phyloP scores from a whole-genome alignment of 257 asterid species.

The Eustoma russellianum region DNA sequence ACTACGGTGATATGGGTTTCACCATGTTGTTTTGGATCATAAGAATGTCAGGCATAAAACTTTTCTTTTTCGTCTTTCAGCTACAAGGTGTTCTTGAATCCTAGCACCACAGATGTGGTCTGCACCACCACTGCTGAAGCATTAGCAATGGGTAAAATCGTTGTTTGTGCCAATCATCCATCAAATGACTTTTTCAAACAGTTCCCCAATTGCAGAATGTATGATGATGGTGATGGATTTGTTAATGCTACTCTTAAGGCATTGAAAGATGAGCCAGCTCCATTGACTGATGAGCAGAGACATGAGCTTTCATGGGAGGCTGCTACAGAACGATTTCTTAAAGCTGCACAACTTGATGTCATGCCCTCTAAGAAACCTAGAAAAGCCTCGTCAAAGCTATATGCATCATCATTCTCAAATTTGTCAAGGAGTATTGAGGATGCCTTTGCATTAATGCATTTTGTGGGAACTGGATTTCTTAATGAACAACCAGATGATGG shows the following conservation, averaged over 20 bases:
- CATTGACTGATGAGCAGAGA: constrained; percentile 55
- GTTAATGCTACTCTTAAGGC: constrained; percentile 67
- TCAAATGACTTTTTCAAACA: constrained; percentile 93
- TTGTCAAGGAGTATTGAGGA: constrained; percentile 61
- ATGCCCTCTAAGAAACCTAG: constrained; percentile 28
- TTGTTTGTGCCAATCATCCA: constrained; percentile 87
- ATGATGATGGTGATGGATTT: constrained; percentile 55
- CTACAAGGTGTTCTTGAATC: constrained; percentile 83
- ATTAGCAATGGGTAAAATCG: constrained; percentile 95
- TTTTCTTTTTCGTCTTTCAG: constrained; percentile 27
- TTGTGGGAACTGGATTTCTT: constrained; percentile 57
- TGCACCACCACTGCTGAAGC: constrained; percentile 99
- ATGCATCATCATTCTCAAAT: constrained; percentile 55
- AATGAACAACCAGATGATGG: constrained; percentile 71
- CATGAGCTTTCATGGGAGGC: constrained; percentile 97
- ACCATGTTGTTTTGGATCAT: neutral
- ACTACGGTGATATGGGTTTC: neutral
- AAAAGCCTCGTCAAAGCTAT: constrained; percentile 32
- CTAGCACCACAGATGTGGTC: constrained; percentile 97
- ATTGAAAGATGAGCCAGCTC: constrained; percentile 64
- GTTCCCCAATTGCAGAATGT: constrained; percentile 87
- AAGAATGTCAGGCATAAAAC: neutral
- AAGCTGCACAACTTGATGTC: constrained; percentile 44
- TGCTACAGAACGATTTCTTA: constrained; percentile 78
- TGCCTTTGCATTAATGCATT: constrained; percentile 75